Conservation (phyloP, 176 grass and related monocot species). For the Carex parvula region DNA sequence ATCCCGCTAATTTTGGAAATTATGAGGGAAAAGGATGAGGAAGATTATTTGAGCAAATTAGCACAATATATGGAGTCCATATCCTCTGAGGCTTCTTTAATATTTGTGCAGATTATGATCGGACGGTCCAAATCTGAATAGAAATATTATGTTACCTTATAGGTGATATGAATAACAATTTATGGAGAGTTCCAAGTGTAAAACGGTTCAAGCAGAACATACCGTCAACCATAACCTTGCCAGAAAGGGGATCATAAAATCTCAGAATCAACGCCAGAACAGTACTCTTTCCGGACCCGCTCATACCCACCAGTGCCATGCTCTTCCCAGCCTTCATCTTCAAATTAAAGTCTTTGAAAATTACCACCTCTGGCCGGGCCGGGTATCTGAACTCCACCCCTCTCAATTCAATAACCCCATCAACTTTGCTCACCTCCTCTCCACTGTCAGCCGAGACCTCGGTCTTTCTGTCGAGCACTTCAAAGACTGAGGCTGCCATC, state of each 20-base stretch:
- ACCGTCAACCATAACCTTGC: slow-evolving; percentile 88
- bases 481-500: slow-evolving; percentile 87
- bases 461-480: slow-evolving; percentile 81
- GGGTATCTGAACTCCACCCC: slow-evolving; percentile 82
- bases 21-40: too few species aligned
- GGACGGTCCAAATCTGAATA: too few species aligned
- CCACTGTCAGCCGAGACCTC: slow-evolving; percentile 57
- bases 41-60: too few species aligned
- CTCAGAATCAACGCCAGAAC: slow-evolving; percentile 73
- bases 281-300: slow-evolving; percentile 93
- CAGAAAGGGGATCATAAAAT: slow-evolving; percentile 73
- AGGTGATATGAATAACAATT: too few species aligned
- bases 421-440: slow-evolving; percentile 61
- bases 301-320: slow-evolving; percentile 96
- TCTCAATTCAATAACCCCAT: slow-evolving; percentile 64
- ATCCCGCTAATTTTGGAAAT: background rate
- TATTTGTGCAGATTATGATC: too few species aligned
- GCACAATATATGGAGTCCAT: too few species aligned
- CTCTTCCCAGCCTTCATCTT: slow-evolving; percentile 84
- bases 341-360: slow-evolving; percentile 80
- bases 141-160: too few species aligned
- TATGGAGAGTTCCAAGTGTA: too few species aligned
- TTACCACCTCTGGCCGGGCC: slow-evolving; percentile 56
- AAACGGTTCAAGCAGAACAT: background rate
- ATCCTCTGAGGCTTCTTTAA: too few species aligned